phyloP scores from a whole-genome alignment of 768 basidiomycete genomes.

The Tulasnella calospora region DNA sequence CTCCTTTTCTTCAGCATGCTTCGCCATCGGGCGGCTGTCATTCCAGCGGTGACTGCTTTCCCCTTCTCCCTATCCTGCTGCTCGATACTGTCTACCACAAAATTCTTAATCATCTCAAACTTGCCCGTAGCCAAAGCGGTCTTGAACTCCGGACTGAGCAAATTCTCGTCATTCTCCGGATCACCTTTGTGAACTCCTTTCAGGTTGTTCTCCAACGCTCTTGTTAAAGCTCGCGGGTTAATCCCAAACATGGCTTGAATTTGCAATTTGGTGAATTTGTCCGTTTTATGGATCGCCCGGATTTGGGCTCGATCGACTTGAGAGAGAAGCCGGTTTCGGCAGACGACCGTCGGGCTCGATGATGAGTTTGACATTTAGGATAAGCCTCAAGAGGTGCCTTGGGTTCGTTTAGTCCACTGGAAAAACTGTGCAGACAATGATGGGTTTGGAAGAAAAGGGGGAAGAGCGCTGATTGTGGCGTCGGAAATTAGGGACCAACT shows the following conservation, averaged over 20 bases:
- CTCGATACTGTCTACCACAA: background rate
- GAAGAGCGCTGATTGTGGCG: background rate
- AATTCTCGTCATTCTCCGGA: background rate
- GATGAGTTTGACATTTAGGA: background rate
- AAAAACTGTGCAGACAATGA: background rate
- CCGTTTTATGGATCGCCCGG: background rate
- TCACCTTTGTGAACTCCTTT: background rate
- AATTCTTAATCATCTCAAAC: background rate
- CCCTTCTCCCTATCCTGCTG: background rate
- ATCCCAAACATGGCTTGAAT: background rate
- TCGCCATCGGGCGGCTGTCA: too few relatives aligned
- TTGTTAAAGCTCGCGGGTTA: background rate
- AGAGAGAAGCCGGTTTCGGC: background rate
- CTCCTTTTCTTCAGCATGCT: too few relatives aligned
- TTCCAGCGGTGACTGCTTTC: too few relatives aligned
- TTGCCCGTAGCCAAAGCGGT: background rate
- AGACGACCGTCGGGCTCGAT: background rate
- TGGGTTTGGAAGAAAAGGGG: background rate
- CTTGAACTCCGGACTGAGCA: background rate
- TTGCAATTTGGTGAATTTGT: background rate
- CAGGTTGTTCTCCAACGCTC: background rate
- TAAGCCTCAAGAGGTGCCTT: background rate
- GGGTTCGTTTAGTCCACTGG: background rate
- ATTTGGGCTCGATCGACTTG: constrained; percentile 4
- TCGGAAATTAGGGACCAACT: background rate